These are phyloP conservation scores for Hirschioporus abietinus DNA, from an alignment of 768 basidiomycete species.

Conservation along the genomic window DNA sequence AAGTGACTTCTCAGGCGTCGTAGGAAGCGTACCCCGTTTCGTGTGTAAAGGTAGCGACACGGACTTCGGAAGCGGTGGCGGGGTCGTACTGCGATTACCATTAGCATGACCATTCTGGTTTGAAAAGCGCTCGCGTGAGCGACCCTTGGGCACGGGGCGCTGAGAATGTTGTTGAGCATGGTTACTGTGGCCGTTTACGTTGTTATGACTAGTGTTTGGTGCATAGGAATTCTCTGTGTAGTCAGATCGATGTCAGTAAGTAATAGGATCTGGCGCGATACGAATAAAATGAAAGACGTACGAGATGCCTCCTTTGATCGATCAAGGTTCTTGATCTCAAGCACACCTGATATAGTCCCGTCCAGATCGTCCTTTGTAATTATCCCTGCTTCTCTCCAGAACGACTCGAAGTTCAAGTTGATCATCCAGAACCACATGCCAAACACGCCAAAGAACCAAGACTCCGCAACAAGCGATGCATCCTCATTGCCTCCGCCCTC, in stretches of 20 bases:
- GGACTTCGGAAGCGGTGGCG: slow-evolving; percentile 81
- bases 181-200: slow-evolving; percentile 4
- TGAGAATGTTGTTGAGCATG: slow-evolving; percentile 1
- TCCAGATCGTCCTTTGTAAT: slow-evolving; percentile 62
- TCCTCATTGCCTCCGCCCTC: slow-evolving; percentile 32
- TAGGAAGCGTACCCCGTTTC: slow-evolving; percentile 36
- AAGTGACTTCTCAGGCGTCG: slow-evolving; percentile 6
- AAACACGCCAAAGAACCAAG: slow-evolving; percentile 89
- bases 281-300: slow-evolving; percentile 26
- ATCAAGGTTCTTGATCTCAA: slow-evolving; percentile 71
- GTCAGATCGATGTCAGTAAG: slow-evolving; percentile 7
- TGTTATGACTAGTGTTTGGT: slow-evolving; percentile 4
- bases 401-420: slow-evolving; percentile 48
- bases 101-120: neutral
- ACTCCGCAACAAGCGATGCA: slow-evolving; percentile 55
- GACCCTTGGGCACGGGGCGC: neutral
- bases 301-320: slow-evolving; percentile 63
- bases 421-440: slow-evolving; percentile 90
- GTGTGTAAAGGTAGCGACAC: slow-evolving; percentile 74
- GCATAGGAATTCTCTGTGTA: slow-evolving; percentile 7
- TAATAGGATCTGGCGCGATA: slow-evolving; percentile 8
- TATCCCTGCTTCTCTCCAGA: slow-evolving; percentile 67
- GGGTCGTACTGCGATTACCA: slow-evolving; percentile 55
- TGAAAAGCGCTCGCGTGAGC: neutral
- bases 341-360: slow-evolving; percentile 71